Evolutionary conservation across 2,329 filamentous ascomycete genomes (phyloP), one percentile per base, ranked within the genome.

Genomic region (Monosporascus sp.): DNA sequence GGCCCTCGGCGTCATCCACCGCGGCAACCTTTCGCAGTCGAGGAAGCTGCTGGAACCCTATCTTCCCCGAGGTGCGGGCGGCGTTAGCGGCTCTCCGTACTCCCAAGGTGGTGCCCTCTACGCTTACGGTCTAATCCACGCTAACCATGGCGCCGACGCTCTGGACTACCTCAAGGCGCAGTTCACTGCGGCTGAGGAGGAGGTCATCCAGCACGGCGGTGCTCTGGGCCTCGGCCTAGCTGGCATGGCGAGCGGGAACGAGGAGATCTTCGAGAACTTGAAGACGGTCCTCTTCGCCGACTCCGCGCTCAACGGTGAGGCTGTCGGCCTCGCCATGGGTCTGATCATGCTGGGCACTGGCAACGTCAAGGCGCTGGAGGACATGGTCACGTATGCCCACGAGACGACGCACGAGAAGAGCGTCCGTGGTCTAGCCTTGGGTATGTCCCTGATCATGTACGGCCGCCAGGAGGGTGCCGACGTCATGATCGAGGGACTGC

Each of bases 361-460:
- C 57, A 96, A 97, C 69, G 87, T 91, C 68, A 91, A 89, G 70
- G 92, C 91, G 8, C 75, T 99, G 7, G 91, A 97, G 68, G 91
- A 96, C 63, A 97, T 99, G 93, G 94, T 97, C 54, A 88, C 91
- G 47, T 99, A 99, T 67, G 91, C 94, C 4, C 94, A 97, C 66
- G 94, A 99, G 62, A 99, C 94, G 1, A 93, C 95, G 57, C 94
- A 99, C 74, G 94, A 99, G 78, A 99, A 99, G 81, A 97, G 96
- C 66, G 91, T 99, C 24, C 91, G 94, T 49, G 94, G 94, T 68
- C 84, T 97, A 55, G 93, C 94, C 35, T 83, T 99, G 61, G 94
- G 94, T 55, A 97, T 99, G 91, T 91, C 94, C 11, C 78, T 99
- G 55, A 96, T 99, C 76, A 97, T 97, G 93, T 99, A 94, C 64